Percentiles rank a stretch among this genome's conserved stretches.
Conservation (phyloP, 2,329 filamentous ascomycete genomes). For the Ambrosiella xylebori region DNA sequence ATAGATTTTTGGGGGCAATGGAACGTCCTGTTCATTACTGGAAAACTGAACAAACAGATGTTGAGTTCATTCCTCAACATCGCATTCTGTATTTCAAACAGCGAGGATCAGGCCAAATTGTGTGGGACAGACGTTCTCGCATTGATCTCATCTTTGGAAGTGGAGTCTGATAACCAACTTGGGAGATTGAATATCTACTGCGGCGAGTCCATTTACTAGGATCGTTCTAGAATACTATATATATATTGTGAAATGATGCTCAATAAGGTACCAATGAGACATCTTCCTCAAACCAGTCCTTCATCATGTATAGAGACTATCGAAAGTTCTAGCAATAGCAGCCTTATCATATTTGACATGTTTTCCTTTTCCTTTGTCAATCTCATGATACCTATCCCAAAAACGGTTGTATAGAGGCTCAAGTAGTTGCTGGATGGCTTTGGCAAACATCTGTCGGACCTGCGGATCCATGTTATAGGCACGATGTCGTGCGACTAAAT, state of each 20-base stretch:
- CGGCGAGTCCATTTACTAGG: too few species aligned
- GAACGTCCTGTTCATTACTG: slow-evolving; percentile 38
- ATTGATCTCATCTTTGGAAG: slow-evolving; percentile 40
- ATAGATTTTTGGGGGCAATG: slow-evolving; percentile 37
- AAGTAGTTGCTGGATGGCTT: slow-evolving; percentile 78
- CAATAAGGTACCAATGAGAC: too few species aligned
- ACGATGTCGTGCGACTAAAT: slow-evolving; percentile 69
- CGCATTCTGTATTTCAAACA: slow-evolving; percentile 44
- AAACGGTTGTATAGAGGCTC: slow-evolving; percentile 90
- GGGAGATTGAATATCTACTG: too few species aligned
- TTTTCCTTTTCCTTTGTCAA: slow-evolving; percentile 95
- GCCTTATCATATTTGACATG: slow-evolving; percentile 95
- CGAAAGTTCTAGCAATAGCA: slow-evolving; percentile 51
- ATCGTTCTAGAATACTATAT: too few species aligned
- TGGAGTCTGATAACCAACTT: slow-evolving; percentile 19
- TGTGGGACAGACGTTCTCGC: slow-evolving; percentile 40
- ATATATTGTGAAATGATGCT: too few species aligned
- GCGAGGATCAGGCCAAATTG: slow-evolving; percentile 29
- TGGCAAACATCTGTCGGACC: slow-evolving; percentile 61
- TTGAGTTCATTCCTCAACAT: slow-evolving; percentile 51
- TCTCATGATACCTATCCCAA: slow-evolving; percentile 92
- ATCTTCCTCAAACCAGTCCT: background rate
- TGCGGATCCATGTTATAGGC: slow-evolving; percentile 78
- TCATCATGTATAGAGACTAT: slow-evolving; percentile 24
- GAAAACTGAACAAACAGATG: slow-evolving; percentile 45